Evolutionary conservation across 208 protist species (phyloP), one percentile per base, ranked within the genome.

Genomic region (Acanthamoeba royreba): DNA sequence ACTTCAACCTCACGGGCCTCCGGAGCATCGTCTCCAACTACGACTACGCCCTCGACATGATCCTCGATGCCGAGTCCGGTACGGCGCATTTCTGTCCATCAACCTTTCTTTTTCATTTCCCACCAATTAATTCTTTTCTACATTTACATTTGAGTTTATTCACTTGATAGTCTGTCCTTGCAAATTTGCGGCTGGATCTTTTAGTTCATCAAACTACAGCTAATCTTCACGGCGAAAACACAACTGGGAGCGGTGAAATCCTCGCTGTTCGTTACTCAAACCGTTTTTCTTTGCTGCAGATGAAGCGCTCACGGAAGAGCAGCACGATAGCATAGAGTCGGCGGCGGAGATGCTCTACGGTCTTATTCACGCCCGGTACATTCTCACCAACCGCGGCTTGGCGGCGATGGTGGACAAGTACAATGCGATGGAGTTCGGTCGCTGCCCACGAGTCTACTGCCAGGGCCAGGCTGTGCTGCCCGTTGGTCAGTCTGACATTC

Each of bases 361-460:
- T 8, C 97, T 99, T 28, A 99, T 99, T 86, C 99, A 99, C 96
- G 98, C 99, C 5, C 97, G 99, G 87, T 99, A 99, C 95, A 99
- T 99, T 94, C 97, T 99, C 11, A 99, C 99, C 25, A 97, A 96
- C 31, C 96, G 98, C 19, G 99, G 99, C 15, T 92, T 99, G 58
- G 97, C 97, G 49, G 96, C 98, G 25, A 99, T 99, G 99, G 94
- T 98, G 35, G 98, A 99, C 53, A 99, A 99, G 96, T 99, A 98
- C 95, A 93, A 97, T 22, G 94, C 98, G 42, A 97, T 95, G n/a
- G 97, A 99, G 61, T 99, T 99, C 96, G 99, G 98, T 61, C 19
- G 96, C 40, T 99, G 99, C 95, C 99, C 99, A 2, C 96, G 99
- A 25, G 98, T 99, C 1, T 98, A 98, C 79, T 99, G 99, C 96